Evolutionary conservation across 2,329 filamentous ascomycete genomes (phyloP), one percentile per base, ranked within the genome.

Genomic region (Cucurbitaria berberidis): DNA sequence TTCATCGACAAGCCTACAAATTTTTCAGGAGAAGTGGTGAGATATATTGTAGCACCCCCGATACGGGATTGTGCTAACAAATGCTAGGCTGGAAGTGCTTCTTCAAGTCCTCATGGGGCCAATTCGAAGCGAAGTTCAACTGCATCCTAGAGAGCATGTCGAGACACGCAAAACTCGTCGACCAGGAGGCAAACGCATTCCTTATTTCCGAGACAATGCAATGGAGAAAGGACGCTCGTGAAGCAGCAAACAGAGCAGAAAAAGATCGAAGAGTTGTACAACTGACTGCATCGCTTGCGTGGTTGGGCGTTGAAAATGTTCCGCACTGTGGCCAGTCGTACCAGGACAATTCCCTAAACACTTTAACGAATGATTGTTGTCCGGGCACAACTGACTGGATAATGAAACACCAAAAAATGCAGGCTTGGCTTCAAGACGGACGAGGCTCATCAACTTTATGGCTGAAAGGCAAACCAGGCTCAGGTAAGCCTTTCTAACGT

Each of bases 1-100:
- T 83, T 32, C 81, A 83, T 44, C 74, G 74, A 19, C 41, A 75
- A 2, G 78, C 79, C 0, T 82, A 83, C 51, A 75, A 74, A 13
- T 81, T 81, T 36, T 72, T 83, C 16, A 64, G 72, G 11, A 45
- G 55, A 38, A 57, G 44, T 36, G 54, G 58, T 63, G 45, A 35
- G 50, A 41, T n/a, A 22, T 38, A 10, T n/a, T 10, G 5, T 3
- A 8, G 10, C n/a, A 29, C 2, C 19, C 21, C n/a, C 21, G 8
- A 29, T 32, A 5, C n/a, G n/a, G 19, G 13, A 24, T 19, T 27
- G 38, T 30, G n/a, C 18, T 48, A 29, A 18, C 27, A 22, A 41
- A 52, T 29, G 15, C 32, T 10, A 70, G 71, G 59, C 7, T 73
- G 68, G 70, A 65, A 56, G 29, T 43, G 62, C 2, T 53, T 73